These are phyloP conservation scores for Rhodotorula babjevae DNA, from an alignment of 768 basidiomycete species.

Conservation along the genomic window DNA sequence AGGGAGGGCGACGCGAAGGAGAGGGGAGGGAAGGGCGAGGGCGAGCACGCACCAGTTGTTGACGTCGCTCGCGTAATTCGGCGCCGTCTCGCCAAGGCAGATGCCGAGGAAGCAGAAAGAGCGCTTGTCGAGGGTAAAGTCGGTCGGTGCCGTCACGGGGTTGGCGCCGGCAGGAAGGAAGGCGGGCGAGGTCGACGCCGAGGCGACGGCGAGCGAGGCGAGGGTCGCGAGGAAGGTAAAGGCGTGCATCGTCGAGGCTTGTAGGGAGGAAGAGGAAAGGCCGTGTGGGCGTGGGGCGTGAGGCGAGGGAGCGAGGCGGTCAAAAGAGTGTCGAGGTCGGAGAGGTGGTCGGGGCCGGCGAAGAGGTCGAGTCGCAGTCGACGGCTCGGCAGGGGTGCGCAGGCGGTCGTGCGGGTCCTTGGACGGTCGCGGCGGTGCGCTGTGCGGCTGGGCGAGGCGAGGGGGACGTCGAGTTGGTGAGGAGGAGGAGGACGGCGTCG, in stretches of 20 bases:
- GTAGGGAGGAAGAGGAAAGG: not conserved
- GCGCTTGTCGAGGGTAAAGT: slow-evolving; percentile 25
- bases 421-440: too few species aligned
- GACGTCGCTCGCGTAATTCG: slow-evolving; percentile 10
- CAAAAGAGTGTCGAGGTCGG: slow-evolving; percentile 20
- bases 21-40: too few species aligned
- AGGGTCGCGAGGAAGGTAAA: slow-evolving; percentile 2
- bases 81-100: not conserved
- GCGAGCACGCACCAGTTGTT: slow-evolving; percentile 24
- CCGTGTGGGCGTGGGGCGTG: not conserved
- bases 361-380: too few species aligned
- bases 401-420: too few species aligned
- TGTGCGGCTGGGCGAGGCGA: too few species aligned
- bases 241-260: not conserved
- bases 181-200: slow-evolving; percentile 2
- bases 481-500: too few species aligned
- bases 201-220: not conserved
- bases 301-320: not conserved
- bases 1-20: too few species aligned
- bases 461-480: not conserved
- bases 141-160: slow-evolving; percentile 11
- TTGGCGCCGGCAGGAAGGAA: slow-evolving; percentile 4
- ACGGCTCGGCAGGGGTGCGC: not conserved
- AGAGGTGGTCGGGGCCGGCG: not conserved
- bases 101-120: slow-evolving; percentile 19